These are phyloP conservation scores for Fraxinus dipetala DNA, from an alignment of 305 asterid species.

Conservation along the genomic window DNA sequence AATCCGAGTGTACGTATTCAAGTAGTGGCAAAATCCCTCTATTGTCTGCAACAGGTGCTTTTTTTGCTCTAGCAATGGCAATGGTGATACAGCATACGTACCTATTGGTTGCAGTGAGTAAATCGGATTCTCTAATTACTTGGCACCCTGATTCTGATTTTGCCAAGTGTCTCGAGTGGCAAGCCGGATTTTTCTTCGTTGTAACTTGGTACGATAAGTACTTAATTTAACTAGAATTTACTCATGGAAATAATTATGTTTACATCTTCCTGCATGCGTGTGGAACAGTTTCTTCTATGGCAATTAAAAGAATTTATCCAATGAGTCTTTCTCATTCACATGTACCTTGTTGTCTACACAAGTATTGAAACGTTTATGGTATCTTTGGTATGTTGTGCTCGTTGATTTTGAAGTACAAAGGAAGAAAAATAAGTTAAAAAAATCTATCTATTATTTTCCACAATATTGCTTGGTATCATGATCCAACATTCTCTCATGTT, in stretches of 20 bases:
- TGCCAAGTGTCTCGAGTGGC: constrained; percentile 50
- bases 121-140: constrained; percentile 41
- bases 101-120: constrained; percentile 59
- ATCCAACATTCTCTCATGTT: background rate
- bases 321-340: no score
- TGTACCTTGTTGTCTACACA: no score
- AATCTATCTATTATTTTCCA: no score
- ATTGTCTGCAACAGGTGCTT: constrained; percentile 64
- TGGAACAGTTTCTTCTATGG: no score
- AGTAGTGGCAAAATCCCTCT: constrained; percentile 65
- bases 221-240: background rate
- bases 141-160: constrained; percentile 59
- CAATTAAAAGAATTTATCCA: no score
- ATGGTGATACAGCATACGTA: constrained; percentile 69
- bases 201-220: constrained; percentile 57
- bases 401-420: no score
- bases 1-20: constrained; percentile 49
- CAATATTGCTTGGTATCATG: no score
- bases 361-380: no score
- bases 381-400: no score
- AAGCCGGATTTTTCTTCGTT: constrained; percentile 75
- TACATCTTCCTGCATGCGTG: no score
- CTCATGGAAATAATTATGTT: no score
- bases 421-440: no score
- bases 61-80: constrained; percentile 63